These are phyloP conservation scores for Paracamarosporium sp. DNA, from an alignment of 2,329 filamentous ascomycete genomes.

Conservation along the genomic window DNA sequence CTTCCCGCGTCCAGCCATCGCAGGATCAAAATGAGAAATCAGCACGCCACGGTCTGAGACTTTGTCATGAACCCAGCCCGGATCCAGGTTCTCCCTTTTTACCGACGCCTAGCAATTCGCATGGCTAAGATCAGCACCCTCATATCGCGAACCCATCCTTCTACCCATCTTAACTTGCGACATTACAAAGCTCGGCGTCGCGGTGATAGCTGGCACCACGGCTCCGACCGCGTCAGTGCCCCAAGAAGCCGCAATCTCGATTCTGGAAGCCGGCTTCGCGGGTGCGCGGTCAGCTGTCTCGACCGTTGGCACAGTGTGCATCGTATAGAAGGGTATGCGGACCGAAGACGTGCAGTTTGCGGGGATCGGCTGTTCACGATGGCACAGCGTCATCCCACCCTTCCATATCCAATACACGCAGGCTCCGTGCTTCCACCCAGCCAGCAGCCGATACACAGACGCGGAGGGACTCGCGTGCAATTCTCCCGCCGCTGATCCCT, in stretches of 20 bases:
- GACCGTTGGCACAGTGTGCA: conserved; percentile 22
- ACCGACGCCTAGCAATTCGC: neutral
- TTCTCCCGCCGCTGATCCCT: neutral
- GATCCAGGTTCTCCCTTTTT: neutral
- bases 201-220: neutral
- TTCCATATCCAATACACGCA: neutral
- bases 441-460: neutral
- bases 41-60: neutral
- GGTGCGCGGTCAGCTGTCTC: conserved; percentile 20
- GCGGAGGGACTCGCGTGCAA: neutral
- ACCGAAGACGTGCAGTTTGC: conserved; percentile 29
- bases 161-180: neutral
- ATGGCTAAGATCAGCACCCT: conserved; percentile 1
- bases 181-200: neutral
- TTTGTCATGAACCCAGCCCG: neutral
- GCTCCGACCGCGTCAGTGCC: neutral
- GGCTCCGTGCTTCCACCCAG: neutral
- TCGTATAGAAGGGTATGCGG: conserved; percentile 19
- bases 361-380: conserved; percentile 31
- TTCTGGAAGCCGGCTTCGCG: neutral
- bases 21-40: neutral
- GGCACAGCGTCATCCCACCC: neutral
- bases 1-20: neutral
- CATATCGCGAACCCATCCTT: neutral
- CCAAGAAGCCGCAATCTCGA: neutral